phyloP scores from a whole-genome alignment of 495 filamentous ascomycete genomes.

The Xylaria scruposa region DNA sequence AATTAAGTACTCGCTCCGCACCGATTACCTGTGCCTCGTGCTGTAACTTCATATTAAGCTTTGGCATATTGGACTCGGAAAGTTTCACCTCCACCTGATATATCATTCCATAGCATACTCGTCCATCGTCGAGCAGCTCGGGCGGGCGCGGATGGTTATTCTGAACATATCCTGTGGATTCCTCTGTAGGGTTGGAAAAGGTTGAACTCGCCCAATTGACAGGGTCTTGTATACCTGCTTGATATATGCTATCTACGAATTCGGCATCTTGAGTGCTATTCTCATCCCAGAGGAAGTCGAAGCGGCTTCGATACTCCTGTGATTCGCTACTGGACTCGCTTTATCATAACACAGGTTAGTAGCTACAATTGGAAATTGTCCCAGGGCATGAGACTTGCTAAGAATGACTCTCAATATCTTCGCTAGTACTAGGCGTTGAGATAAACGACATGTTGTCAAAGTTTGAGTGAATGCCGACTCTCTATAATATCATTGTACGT shows the following conservation, averaged over 20 bases:
- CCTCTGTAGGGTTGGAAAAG: not conserved
- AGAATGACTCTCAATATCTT: not conserved
- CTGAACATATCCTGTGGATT: not conserved
- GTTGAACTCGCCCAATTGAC: not conserved
- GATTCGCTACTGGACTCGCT: slow-evolving; percentile 3
- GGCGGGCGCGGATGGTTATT: slow-evolving; percentile 14
- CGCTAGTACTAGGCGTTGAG: not conserved
- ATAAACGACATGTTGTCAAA: slow-evolving; percentile 2
- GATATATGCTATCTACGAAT: not conserved
- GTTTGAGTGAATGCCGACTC: not conserved
- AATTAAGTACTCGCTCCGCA: slow-evolving; percentile 29
- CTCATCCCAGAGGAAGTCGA: not conserved
- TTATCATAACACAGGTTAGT: not conserved
- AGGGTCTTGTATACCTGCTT: slow-evolving; percentile 4
- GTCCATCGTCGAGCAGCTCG: slow-evolving; percentile 14
- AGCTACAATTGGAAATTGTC: not conserved
- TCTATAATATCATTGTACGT: not conserved
- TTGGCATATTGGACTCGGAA: slow-evolving; percentile 29
- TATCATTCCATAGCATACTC: slow-evolving; percentile 40
- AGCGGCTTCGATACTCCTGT: slow-evolving; percentile 6
- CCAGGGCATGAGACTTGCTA: not conserved
- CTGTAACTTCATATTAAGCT: slow-evolving; percentile 25
- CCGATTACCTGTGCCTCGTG: not conserved
- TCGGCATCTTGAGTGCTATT: not conserved
- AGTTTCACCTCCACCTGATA: slow-evolving; percentile 30